Evolutionary conservation across 169 alveolate genomes (phyloP), one percentile per base, ranked within the genome.

Genomic region (Cryptosporidium viatorum): DNA sequence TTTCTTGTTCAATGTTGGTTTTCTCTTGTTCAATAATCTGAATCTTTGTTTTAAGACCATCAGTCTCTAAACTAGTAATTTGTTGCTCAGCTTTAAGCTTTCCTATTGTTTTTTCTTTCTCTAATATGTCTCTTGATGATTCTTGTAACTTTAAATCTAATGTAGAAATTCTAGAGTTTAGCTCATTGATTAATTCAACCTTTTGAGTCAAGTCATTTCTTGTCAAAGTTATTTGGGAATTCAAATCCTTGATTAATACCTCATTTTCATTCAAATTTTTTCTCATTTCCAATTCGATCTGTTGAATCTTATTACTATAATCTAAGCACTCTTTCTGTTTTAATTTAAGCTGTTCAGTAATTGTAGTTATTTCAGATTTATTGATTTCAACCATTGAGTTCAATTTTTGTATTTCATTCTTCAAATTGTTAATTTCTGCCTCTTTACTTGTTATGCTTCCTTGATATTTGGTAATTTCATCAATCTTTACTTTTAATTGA

Each of bases 171-270:
- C 62, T 68, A 7, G 33, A 37, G 59, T 80, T 80, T 43, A 80
- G 45, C 3, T 59, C 73, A 48, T 80, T 80, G 62, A 80, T 59
- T 48, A 80, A 43, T 31, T 80, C 89, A 37, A 62, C 89, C 23
- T 80, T 80, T 37, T 80, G 60, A 37, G 73, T n/a, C 52, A 80
- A 80, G 35, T 80, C 89, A 62, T 59, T 65, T 43, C 75, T 80
- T 37, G 75, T 59, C 26, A 62, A 16, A 23, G 55, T 26, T 7
- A 80, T 65, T 26, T 80, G 80, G 5, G 75, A 41, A 65, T 80
- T 80, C 52, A 80, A 80, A 23, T 65, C 89, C 31, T 59, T 62
- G 0, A 80, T 80, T 80, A 62, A 62, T 43, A 65, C 62, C 31
- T 80, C 89, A 31, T 80, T 80, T 29, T 80, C 89, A 45, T 60